Evolutionary conservation across 495 filamentous ascomycete genomes (phyloP).

Genomic region (Trypethelium eluteriae): DNA sequence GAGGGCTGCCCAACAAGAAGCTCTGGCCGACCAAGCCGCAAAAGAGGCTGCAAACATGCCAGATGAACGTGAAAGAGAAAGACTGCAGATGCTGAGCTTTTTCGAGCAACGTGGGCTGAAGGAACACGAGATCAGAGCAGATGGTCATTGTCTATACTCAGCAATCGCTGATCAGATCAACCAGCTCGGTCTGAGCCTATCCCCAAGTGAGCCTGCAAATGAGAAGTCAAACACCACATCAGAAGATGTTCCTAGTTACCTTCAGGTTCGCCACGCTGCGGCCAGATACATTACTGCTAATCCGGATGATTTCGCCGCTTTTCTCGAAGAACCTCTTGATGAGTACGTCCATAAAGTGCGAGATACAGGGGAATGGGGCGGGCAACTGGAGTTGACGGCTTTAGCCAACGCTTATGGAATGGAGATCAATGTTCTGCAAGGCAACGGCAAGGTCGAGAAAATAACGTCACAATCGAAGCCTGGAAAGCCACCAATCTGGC

Average conservation of each 20-base stretch:
- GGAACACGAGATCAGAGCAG: slow-evolving; percentile 75
- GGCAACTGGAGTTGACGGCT: slow-evolving; percentile 80
- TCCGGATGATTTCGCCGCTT: slow-evolving; percentile 56
- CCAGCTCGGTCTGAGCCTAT: slow-evolving; percentile 41
- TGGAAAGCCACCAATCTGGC: slow-evolving; percentile 58
- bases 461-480: slow-evolving; percentile 49
- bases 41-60: slow-evolving; percentile 67
- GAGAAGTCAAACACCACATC: slow-evolving; percentile 6
- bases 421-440: slow-evolving; percentile 78
- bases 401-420: slow-evolving; percentile 76
- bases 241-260: slow-evolving; percentile 39
- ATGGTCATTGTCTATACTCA: slow-evolving; percentile 94
- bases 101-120: slow-evolving; percentile 55
- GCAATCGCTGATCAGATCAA: slow-evolving; percentile 79
- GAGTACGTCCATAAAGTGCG: slow-evolving; percentile 67
- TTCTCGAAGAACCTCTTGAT: slow-evolving; percentile 74
- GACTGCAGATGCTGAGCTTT: slow-evolving; percentile 55
- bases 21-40: slow-evolving; percentile 55
- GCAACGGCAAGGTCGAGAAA: slow-evolving; percentile 65
- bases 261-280: slow-evolving; percentile 46
- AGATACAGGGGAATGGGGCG: slow-evolving; percentile 94
- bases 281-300: slow-evolving; percentile 54
- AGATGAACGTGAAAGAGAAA: slow-evolving; percentile 66
- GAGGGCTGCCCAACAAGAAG: slow-evolving; percentile 74
- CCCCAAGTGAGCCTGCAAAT: slow-evolving; percentile 32